Base-by-base conservation (phyloP, 345 rosid species). In the Noccaea bulbosa region DNA sequence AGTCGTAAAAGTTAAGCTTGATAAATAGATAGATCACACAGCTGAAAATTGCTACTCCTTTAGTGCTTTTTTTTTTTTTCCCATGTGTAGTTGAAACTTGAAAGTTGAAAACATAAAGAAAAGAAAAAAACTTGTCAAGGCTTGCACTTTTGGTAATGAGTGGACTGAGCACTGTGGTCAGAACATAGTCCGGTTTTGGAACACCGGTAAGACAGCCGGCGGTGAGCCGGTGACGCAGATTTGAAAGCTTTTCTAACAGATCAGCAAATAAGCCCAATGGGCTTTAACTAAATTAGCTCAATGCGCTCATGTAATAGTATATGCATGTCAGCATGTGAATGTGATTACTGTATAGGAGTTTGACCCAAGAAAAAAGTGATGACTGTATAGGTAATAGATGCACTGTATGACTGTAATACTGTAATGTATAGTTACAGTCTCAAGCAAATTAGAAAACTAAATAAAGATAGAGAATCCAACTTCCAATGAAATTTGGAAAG, bases 91-190 rank as follows among this genome's bases (percentile, higher is more conserved):
- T 45, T 63, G 48, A 71, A 53, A 71, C 45, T 33, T 56, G 77
- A 71, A 54, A 71, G 54, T 33, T 57, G 77, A 65, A 73, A 49
- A 40, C 2, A 47, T 35, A 2, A 47, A 65, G 59, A 56, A 39
- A 30, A 32, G 11, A 8, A 4, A n/a, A n/a, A 14, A 3, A 0
- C 5, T 27, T 27, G 30, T 1, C 22, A 20, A 16, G 27, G 48
- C 27, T 69, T 46, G 0, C 8, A 12, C 8, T 44, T 65, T 38
- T 15, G 53, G 72, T 49, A 65, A 58, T 73, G 33, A 40, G 59
- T 16, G 40, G 33, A 40, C 65, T 16, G 40, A 57, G 47, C 20
- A 49, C 35, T 65, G 67, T 65, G 67, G 72, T 58, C 62, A 22
- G 67, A 58, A 20, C 45, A 20, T 9, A n/a, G 60, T 57, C 67